A percentile compares a stretch with the other conserved stretches of the same genome.
These are phyloP conservation scores for Fusarium nisikadoi DNA, from an alignment of 2,329 filamentous ascomycete genomes.

Conservation along the genomic window DNA sequence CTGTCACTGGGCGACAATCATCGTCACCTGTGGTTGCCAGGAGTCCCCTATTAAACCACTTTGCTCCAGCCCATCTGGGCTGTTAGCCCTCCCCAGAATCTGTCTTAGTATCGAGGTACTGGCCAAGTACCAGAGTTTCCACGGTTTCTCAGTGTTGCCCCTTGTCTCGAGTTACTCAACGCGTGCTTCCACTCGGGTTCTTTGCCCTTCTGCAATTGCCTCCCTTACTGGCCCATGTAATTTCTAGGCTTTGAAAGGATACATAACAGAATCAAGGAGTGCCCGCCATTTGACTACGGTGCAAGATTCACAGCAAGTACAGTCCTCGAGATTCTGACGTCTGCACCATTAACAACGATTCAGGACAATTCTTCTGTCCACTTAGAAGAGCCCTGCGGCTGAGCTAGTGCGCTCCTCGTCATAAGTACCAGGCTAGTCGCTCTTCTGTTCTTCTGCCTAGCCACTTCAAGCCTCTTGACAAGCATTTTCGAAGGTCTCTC, in stretches of 20 bases:
- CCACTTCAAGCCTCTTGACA: slow-evolving; percentile 35
- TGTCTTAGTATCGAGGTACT: slow-evolving; percentile 15
- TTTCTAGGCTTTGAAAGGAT: slow-evolving; percentile 19
- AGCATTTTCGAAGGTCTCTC: slow-evolving; percentile 10
- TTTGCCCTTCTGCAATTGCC: slow-evolving; percentile 26
- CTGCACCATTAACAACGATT: slow-evolving; percentile 20
- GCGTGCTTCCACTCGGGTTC: slow-evolving; percentile 17
- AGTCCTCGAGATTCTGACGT: slow-evolving; percentile 16
- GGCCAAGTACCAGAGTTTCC: slow-evolving; percentile 15
- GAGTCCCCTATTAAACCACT: slow-evolving; percentile 10
- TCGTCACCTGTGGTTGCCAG: slow-evolving; percentile 5
- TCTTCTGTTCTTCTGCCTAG: slow-evolving; percentile 27
- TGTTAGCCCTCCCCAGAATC: slow-evolving; percentile 27
- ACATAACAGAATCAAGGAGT: slow-evolving; percentile 10
- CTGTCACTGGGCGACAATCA: slow-evolving; percentile 5
- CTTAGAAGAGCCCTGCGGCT: slow-evolving; percentile 4
- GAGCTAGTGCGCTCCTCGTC: slow-evolving; percentile 24
- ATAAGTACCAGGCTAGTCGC: slow-evolving; percentile 30
- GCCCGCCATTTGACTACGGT: background rate
- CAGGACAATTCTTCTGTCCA: slow-evolving; percentile 24
- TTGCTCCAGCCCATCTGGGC: slow-evolving; percentile 15
- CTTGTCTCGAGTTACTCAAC: background rate
- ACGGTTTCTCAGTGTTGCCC: slow-evolving; percentile 10
- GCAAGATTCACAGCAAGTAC: background rate
- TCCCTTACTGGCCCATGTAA: background rate